Evolutionary conservation across 106 monocot species (phyloP), one percentile per base, ranked within the genome.

Genomic region (Dendrobium huoshanense): DNA sequence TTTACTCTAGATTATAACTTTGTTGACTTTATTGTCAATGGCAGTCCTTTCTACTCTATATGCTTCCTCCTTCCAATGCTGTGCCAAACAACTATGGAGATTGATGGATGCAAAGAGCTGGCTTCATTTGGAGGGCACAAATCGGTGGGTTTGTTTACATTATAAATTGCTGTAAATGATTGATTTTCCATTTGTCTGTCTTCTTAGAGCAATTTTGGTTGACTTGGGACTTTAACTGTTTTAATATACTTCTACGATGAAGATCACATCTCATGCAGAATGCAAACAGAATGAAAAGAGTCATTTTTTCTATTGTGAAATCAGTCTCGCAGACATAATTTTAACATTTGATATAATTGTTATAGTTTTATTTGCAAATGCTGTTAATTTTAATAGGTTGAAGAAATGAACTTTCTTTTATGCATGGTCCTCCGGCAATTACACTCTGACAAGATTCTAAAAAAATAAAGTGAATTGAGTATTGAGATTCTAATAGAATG

Each of bases 1-100:
- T 29, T 31, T 70, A 70, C 5, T 70, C n/a, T 16, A 11, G 1
- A 58, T n/a, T 77, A 33, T 41, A 49, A 7, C 9, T 77, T 19
- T 77, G 78, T 22, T 80, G 25, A 24, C 9, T 8, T 77, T 19
- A 15, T 29, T 67, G 13, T 85, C 18, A 81, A 73, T 82, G 44
- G 54, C 88, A 95, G 95, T 45, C 93, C 99, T n/a, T 93, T 95
- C 82, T 91, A 84, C 73, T 88, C 91, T 58, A 54, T 95, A 77
- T 90, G 92, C 84, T 99, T 99, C 65, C 84, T 99, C 87, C 99
- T 99, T 86, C 99, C 95, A 68, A 89, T 95, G 91, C 81, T 99
- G 73, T 99, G 92, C 75, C 99, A 95, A 93, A 85, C 87, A 84
- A 99, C 92, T 3, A 85, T 88, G 85, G 95, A 93, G 49, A 41